Percentiles rank a stretch among this genome's conserved stretches.
These are phyloP conservation scores for Chlorophyllum brunneum DNA, from an alignment of 768 basidiomycete species.

Conservation along the genomic window DNA sequence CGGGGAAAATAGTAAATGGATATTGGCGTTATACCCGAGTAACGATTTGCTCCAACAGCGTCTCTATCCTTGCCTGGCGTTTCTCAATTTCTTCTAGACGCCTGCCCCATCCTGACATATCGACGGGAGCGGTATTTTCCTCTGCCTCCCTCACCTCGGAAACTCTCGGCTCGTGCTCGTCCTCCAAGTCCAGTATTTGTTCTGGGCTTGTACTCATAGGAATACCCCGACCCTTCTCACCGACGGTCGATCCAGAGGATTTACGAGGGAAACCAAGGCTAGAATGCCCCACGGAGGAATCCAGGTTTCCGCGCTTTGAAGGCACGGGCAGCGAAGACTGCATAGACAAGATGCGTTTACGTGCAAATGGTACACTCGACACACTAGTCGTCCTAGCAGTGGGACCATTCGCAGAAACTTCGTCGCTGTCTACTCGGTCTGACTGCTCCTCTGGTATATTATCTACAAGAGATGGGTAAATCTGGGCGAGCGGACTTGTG, in stretches of 20 bases:
- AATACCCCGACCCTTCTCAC: slow-evolving; percentile 11
- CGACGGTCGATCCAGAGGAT: neutral
- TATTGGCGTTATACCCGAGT: slow-evolving; percentile 13
- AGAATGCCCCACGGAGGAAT: neutral
- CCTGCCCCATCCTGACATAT: neutral
- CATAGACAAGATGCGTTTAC: slow-evolving; percentile 23
- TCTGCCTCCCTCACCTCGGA: slow-evolving; percentile 1
- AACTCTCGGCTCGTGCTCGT: slow-evolving; percentile 13
- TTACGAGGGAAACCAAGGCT: neutral
- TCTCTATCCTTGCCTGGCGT: slow-evolving; percentile 45
- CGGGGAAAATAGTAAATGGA: neutral
- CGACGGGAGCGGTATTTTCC: neutral
- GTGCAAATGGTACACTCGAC: neutral
- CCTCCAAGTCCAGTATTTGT: slow-evolving; percentile 3
- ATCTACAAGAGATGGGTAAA: slow-evolving; percentile 64
- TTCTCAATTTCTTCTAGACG: slow-evolving; percentile 35
- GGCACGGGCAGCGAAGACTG: slow-evolving; percentile 17
- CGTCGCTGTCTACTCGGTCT: neutral
- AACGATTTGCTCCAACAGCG: slow-evolving; percentile 35
- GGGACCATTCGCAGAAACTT: neutral
- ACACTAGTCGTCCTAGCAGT: neutral
- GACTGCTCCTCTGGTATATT: slow-evolving; percentile 22
- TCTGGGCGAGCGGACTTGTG: slow-evolving; percentile 65
- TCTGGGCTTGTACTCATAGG: slow-evolving; percentile 12
- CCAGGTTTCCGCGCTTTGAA: neutral